Evolutionary conservation across 345 rosid genomes (phyloP), one percentile per base, ranked within the genome.

Genomic region (Eucalyptus cloeziana): DNA sequence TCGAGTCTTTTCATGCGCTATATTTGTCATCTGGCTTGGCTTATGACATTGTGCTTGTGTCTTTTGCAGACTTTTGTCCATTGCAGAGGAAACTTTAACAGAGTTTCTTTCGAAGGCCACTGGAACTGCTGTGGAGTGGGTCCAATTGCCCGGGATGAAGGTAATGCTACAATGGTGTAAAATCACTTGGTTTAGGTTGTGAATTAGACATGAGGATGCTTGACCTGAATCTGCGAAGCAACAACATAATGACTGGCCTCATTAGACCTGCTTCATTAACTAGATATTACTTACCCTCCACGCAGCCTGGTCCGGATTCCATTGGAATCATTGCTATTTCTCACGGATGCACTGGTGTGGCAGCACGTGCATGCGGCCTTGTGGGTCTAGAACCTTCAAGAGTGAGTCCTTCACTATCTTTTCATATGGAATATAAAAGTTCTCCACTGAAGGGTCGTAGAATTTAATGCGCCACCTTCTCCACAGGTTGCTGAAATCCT

Each of bases 261-360:
- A 49, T 40, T 43, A 56, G 83, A 33, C 87, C 45, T 86, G 85
- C 88, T 91, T 87, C 87, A 69, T 86, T 88, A 88, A 85, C 83
- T 25, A 76, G 87, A 86, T 43, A 25, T 49, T 49, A 33, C 88
- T 31, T 44, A 4, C 86, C 88, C 30, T 83, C 60, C 86, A 50
- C 92, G 93, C 95, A 97, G 99, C 99, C 98, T 97, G 99, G 99
- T 97, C 99, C 99, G 98, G 99, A 97, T 97, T 97, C 99, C 97
- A 96, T 95, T 91, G 99, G 99, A 97, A 97, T 97, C 97, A 94
- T 97, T 95, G 99, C 99, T 95, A 96, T 97, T 94, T 97, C 99
- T 94, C 99, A 97, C 89, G 98, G 99, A 91, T 96, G 99, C 95
- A 88, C 96, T 86, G 99, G 99, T 47, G 98, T 97, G 91, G 99